Evolutionary conservation across 2,329 filamentous ascomycete genomes (phyloP), one percentile per base, ranked within the genome.

Genomic region (Trichophyton simii): DNA sequence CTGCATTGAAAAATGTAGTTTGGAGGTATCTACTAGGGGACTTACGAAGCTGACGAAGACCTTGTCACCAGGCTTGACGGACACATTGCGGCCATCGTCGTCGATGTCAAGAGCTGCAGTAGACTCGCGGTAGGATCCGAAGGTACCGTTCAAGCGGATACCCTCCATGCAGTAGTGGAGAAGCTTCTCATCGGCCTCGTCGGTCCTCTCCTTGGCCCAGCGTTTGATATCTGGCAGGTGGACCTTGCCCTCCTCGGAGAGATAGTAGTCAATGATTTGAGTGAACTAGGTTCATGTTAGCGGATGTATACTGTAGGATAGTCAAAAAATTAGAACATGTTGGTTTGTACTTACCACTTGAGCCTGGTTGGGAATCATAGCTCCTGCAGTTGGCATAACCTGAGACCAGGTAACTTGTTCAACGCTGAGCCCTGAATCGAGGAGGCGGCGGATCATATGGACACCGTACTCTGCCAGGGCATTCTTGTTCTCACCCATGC

Each of bases 351-450:
- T 50, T 61, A 64, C 63, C 42, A 63, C 64, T 60, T 65, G 22
- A 63, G 65, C 20, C 70, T 91, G 86, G 67, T 84, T 88, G 0
- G 88, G 84, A 6, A 88, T 84, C 71, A 87, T 81, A 1, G 85
- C 82, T 3, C 80, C 80, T 0, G 84, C 83, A 0, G 84, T 84
- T 0, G 88, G 87, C 57, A 91, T 68, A 44, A 91, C 80, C 69
- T 89, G 85, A 25, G 80, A 81, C 82, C 84, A 89, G 0, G 87
- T 83, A 63, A 91, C 83, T 58, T 91, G 85, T 25, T 84, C 79
- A 2, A 79, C 75, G 59, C 77, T 82, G 62, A 88, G 71, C 0
- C 87, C 87, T 9, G 77, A 77, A 67, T 87, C 86, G 25, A 85
- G 74, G 48, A 91, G 74, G 0, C 80, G 80, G 68, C 86, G 84